These are phyloP conservation scores for Stagonosporopsis cucurbitacearum DNA, from an alignment of 2,329 filamentous ascomycete genomes.

Conservation along the genomic window DNA sequence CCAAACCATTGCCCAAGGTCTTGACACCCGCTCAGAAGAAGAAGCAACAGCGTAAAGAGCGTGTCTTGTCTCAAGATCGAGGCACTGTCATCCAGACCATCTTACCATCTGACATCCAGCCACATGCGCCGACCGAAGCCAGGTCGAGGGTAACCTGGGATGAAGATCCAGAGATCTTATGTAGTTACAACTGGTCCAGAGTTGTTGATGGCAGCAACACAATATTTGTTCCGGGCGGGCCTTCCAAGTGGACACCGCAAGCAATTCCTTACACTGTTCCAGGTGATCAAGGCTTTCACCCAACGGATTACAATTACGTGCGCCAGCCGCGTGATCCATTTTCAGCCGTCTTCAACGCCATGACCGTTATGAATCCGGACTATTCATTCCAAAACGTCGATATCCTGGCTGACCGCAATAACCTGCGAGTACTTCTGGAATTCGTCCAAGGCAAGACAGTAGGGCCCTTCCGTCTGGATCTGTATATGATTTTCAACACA, in stretches of 20 bases:
- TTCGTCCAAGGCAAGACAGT: constrained; percentile 34
- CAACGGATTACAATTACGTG: constrained; percentile 38
- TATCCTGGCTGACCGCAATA: constrained; percentile 40
- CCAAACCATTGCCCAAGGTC: constrained; percentile 9
- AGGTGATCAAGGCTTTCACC: constrained; percentile 30
- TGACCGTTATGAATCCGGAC: constrained; percentile 31
- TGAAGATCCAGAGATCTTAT: constrained; percentile 34
- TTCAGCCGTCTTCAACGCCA: constrained; percentile 35
- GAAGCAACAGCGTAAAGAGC: constrained; percentile 23
- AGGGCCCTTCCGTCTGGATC: constrained; percentile 34
- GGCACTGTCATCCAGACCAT: constrained; percentile 29
- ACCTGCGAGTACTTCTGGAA: constrained; percentile 35
- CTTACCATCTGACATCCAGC: constrained; percentile 15
- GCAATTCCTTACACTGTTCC: constrained; percentile 27
- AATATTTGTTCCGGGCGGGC: constrained; percentile 39
- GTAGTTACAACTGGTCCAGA: constrained; percentile 40
- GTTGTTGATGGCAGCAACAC: constrained; percentile 30
- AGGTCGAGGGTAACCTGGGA: constrained; percentile 30
- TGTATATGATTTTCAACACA: constrained; percentile 32
- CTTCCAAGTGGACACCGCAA: constrained; percentile 31
- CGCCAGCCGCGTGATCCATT: constrained; percentile 35
- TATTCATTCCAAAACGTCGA: constrained; percentile 32
- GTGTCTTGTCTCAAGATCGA: constrained; percentile 21
- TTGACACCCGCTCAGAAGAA: constrained; percentile 23
- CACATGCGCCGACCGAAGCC: constrained; percentile 9